These are phyloP conservation scores for Flaveria bidentis DNA, from an alignment of 129 eudicot species.

Conservation along the genomic window DNA sequence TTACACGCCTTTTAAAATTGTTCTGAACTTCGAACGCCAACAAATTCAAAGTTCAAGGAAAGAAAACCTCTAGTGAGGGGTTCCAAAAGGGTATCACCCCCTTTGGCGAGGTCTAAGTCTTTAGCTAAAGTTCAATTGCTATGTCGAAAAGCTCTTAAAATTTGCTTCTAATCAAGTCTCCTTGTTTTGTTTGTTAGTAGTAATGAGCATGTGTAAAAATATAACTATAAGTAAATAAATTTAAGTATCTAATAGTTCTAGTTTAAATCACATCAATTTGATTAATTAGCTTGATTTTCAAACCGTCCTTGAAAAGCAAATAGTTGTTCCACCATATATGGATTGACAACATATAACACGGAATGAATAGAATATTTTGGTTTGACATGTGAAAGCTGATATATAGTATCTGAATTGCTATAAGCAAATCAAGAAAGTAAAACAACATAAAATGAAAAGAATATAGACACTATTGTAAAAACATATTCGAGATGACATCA, in stretches of 20 bases:
- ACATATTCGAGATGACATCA: conserved; percentile 12
- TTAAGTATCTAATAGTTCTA: neutral
- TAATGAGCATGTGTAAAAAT: too few species aligned
- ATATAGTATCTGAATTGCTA: neutral
- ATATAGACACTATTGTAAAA: neutral
- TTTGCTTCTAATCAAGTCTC: too few species aligned
- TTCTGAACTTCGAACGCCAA: too few species aligned
- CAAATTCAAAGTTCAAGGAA: too few species aligned
- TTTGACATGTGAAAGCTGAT: neutral
- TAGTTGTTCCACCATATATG: neutral
- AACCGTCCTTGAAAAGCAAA: conserved; percentile 6
- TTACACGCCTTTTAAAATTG: too few species aligned
- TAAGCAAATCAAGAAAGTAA: neutral
- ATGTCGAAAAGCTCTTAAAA: too few species aligned
- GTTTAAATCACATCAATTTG: neutral
- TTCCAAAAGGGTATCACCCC: too few species aligned
- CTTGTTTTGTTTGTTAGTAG: too few species aligned
- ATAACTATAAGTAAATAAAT: too few species aligned
- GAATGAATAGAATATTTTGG: neutral
- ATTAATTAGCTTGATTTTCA: neutral
- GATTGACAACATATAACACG: neutral
- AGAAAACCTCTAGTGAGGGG: too few species aligned
- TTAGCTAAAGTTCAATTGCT: too few species aligned
- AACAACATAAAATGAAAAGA: neutral
- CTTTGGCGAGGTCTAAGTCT: too few species aligned